phyloP scores from a whole-genome alignment of 1,284 basidiomycete genomes.

The Xanthoconium separans region DNA sequence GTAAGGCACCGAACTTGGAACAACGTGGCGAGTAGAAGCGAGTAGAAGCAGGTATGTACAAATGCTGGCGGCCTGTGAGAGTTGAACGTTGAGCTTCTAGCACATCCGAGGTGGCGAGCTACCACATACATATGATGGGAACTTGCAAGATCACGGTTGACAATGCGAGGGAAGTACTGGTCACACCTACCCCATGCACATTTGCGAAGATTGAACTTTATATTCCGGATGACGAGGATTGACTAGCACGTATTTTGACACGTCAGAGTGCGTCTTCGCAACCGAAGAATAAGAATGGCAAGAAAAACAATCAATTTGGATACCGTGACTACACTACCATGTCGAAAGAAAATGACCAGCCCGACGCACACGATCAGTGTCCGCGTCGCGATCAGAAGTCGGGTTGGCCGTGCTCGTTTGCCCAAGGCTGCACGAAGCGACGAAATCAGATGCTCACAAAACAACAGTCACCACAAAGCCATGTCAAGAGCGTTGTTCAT shows the following conservation, averaged over 20 bases:
- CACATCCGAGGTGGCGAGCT: not conserved
- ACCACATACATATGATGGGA: not conserved
- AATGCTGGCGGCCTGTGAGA: not conserved
- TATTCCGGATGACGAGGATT: not conserved
- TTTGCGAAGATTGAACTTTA: not conserved
- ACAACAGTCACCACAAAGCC: not conserved
- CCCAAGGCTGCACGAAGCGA: too few relatives aligned
- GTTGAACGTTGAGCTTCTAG: not conserved
- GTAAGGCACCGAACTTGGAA: not conserved
- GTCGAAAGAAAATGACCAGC: too few relatives aligned
- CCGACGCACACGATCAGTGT: too few relatives aligned
- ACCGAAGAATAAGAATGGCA: too few relatives aligned
- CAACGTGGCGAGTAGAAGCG: too few relatives aligned
- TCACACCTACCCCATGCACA: too few relatives aligned
- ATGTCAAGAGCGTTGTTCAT: conserved; percentile 6
- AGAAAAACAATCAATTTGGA: too few relatives aligned
- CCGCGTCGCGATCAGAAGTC: too few relatives aligned
- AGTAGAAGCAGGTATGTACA: not conserved
- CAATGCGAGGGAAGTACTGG: not conserved
- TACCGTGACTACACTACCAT: too few relatives aligned
- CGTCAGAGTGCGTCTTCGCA: not conserved
- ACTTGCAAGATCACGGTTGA: not conserved
- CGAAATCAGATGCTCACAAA: not conserved
- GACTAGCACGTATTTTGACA: not conserved
- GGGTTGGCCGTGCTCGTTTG: too few relatives aligned